Conservation (phyloP, 805 yeast species). For the Nakazawaea ambrosiae region DNA sequence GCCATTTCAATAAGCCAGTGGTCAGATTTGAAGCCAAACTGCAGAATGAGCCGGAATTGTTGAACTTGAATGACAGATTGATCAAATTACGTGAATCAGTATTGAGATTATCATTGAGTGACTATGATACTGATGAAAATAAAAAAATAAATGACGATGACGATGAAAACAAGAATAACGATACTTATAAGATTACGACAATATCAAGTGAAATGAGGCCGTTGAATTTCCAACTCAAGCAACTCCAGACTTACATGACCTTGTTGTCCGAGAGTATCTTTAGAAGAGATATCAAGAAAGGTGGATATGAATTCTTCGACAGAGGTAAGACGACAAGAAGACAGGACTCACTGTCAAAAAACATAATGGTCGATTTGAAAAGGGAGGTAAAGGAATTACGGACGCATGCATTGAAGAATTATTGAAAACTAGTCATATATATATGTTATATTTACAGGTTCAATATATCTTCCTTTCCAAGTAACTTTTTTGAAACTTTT, state of each 20-base stretch:
- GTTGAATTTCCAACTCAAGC: conserved; percentile 25
- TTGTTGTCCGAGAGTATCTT: conserved; percentile 15
- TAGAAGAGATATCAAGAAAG: not conserved
- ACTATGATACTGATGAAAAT: conserved; percentile 1
- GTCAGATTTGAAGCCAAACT: not conserved
- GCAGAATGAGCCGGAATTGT: not conserved
- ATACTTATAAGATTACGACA: not conserved
- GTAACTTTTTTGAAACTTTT: conserved; percentile 1
- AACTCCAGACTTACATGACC: conserved; percentile 23
- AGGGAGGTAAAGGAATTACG: conserved; percentile 18
- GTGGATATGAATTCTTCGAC: conserved; percentile 7
- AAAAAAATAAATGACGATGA: not conserved
- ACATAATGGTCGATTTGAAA: conserved; percentile 21
- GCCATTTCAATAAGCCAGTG: not conserved
- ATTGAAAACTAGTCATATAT: too few species aligned
- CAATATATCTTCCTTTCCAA: not conserved
- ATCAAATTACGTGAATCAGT: not conserved
- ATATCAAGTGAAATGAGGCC: conserved; percentile 28
- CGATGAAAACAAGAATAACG: not conserved
- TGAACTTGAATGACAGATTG: not conserved
- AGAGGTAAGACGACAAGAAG: not conserved
- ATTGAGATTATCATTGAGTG: conserved; percentile 2
- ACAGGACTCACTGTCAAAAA: not conserved
- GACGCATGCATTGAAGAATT: conserved; percentile 9
- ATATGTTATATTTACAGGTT: not conserved